phyloP scores from a whole-genome alignment of 345 rosid genomes.

The Rhizophora apiculata region DNA sequence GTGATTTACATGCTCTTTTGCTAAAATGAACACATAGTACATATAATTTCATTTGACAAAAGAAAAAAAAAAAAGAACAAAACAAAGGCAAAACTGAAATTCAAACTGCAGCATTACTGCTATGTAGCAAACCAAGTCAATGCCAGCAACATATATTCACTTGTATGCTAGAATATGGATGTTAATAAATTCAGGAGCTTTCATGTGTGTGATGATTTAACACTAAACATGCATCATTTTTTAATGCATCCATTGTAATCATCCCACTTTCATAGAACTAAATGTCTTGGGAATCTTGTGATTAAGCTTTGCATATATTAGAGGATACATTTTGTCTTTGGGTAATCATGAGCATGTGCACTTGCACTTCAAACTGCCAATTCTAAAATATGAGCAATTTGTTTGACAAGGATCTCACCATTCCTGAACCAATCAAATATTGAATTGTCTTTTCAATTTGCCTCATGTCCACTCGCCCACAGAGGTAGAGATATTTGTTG shows the following conservation, averaged over 20 bases:
- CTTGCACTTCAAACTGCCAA: neutral
- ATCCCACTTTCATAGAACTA: no score
- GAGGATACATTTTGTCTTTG: neutral
- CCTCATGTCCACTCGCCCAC: constrained; percentile 68
- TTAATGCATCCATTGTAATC: no score
- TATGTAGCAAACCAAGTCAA: neutral
- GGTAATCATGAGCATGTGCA: neutral
- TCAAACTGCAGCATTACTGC: neutral
- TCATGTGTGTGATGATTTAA: no score
- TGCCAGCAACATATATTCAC: neutral
- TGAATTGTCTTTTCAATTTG: constrained; percentile 72
- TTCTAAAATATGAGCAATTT: neutral
- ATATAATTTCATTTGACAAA: neutral
- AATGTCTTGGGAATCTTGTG: no score
- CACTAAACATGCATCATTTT: no score
- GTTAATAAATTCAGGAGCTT: no score
- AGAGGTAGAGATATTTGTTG: constrained; percentile 63
- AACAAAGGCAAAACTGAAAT: neutral
- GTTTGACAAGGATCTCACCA: constrained; percentile 44
- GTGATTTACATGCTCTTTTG: no score
- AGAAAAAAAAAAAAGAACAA: neutral
- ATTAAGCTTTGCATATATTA: neutral
- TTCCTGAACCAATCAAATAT: constrained; percentile 68
- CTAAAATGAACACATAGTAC: neutral
- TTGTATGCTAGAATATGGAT: no score